phyloP scores from a whole-genome alignment of 176 grass and related monocot genomes.

The Carex scoparia region DNA sequence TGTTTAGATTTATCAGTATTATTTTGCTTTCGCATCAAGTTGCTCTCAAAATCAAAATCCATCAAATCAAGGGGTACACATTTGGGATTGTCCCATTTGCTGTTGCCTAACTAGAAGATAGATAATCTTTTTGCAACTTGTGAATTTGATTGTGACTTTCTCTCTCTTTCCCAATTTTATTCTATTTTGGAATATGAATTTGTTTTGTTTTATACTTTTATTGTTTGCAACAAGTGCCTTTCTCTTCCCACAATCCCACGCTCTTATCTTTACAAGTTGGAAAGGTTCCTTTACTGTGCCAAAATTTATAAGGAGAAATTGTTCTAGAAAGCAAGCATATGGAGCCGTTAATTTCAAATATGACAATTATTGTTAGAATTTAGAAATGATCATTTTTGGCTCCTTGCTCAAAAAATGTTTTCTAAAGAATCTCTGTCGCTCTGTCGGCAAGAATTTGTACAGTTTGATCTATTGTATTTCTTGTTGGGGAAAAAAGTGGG shows the following conservation, averaged over 20 bases:
- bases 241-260: not conserved
- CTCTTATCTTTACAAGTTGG: not conserved
- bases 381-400: not conserved
- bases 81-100: not conserved
- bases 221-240: not conserved
- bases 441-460: not conserved
- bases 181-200: not conserved
- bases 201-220: not conserved
- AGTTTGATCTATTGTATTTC: not conserved
- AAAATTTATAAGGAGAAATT: not conserved
- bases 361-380: not conserved
- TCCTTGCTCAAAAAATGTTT: not conserved
- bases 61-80: not conserved
- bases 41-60: not conserved
- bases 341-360: not conserved
- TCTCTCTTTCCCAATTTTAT: not conserved
- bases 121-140: not conserved
- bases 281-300: not conserved
- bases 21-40: not conserved
- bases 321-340: not conserved
- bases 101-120: not conserved
- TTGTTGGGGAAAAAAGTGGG: not conserved
- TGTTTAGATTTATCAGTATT: not conserved
- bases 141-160: not conserved
- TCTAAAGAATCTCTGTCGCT: not conserved